Base-by-base conservation (phyloP, 768 basidiomycete genomes). In the Lactifluus rugatus region DNA sequence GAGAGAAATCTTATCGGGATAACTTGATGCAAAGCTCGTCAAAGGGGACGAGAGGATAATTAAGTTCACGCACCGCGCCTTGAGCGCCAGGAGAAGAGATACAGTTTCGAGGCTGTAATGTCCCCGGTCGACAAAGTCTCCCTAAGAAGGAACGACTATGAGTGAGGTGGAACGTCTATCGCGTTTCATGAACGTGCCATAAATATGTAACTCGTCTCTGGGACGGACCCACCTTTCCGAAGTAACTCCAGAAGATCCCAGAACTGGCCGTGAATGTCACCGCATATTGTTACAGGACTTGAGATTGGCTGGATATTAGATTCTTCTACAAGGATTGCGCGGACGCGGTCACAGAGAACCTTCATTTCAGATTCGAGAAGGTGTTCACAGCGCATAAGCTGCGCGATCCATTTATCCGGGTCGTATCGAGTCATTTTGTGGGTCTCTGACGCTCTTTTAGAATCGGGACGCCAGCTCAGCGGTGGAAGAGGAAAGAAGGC, bases 261-360 rank as follows among this genome's bases (percentile, higher is more conserved):
- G 73, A 96, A 96, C 70, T 98, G 95, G 25, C 94, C 94, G 66
- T 98, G 94, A 52, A 98, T 95, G 69, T 97, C 94, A 32, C 94
- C 94, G 67, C 89, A 91, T 63, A 92, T 87, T 31, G 95, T 97
- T 36, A 97, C 95, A 1, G 95, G 95, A 62, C 83, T 89, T 34
- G 90, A 89, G 53, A 99, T 91, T 34, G 94, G 94, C 68, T 97
- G 93, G 56, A 98, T 94, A 69, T 98, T 99, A 55, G 88, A 93
- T 70, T 99, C 95, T 70, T 99, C 95, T 70, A 97, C 85, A 37
- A 96, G 80, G 48, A 94, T 85, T 48, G 85, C 80, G 50, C 91
- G 83, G 21, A 97, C 93, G 60, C 85, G 83, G 57, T 92, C 82
- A 76, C 95, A 98, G 49, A 99, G 83, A 44, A 85, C 75, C 69